Base-by-base conservation (phyloP, 2,329 filamentous ascomycete species). In the Fusarium praegraminearum region DNA sequence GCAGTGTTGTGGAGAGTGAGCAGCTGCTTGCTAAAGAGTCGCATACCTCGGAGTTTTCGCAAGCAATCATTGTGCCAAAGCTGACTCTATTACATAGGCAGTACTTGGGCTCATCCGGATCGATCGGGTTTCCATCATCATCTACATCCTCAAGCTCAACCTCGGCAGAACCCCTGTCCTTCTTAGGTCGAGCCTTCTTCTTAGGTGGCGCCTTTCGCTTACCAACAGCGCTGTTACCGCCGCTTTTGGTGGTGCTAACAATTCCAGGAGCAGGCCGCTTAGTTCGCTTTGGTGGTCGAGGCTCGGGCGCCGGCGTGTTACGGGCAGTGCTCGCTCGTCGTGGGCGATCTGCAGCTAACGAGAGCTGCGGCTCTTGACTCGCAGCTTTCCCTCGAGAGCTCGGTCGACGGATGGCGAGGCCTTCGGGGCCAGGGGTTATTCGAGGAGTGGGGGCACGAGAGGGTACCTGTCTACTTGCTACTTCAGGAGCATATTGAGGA, bases 41-140 rank as follows among this genome's bases (percentile, higher is more conserved):
- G 82, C 89, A 87, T 82, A 92, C 90, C 79, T 93, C 90, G 45
- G 87, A 83, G 74, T 93, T 93, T 75, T 95, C 92, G 79, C 93
- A 96, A 65, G 89, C 87, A 76, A 96, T 93, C 93, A 96, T 96
- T 22, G 86, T 89, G 55, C 93, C 93, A 76, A 90, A 94, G 77
- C 91, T 93, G 55, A 96, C 91, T 61, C 92, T 85, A 72, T 93
- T 91, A 79, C 93, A 96, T 57, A 91, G 79, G 76, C 93, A 96
- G 78, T 96, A 96, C 67, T 88, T 83, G 43, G 90, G 87, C 81
- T 96, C 93, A 57, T 93, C 82, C 0, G 91, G 90, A 75, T 94
- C 91, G 74, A 94, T 91, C 28, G 87, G 80, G 64, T 90, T 90
- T 13, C 89, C 89, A 67, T 91, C 89, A 72, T 91, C 89, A 69